Conservation (phyloP, 768 basidiomycete genomes). For the Cystobasidium ongulense region DNA sequence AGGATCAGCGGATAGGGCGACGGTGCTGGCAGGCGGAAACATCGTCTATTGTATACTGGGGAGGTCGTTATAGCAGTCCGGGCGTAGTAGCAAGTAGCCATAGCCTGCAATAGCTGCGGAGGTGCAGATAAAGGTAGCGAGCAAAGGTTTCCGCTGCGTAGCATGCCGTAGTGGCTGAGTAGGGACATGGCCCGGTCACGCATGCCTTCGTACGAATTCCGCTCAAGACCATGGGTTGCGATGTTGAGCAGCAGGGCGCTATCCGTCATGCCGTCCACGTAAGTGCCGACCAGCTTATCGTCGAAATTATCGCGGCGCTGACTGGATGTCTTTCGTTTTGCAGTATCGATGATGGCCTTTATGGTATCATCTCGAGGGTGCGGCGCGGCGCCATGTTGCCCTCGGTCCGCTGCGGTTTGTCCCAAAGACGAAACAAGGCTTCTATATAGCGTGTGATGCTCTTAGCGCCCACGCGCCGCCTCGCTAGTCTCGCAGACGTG, state of each 20-base stretch:
- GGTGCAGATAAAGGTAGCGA: too few relatives aligned
- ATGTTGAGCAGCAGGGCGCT: neutral
- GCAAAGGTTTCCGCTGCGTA: neutral
- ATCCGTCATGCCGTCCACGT: neutral
- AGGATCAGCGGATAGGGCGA: too few relatives aligned
- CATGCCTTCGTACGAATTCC: neutral
- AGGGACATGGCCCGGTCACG: neutral
- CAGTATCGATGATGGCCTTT: neutral
- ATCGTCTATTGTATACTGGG: too few relatives aligned
- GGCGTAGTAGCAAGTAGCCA: too few relatives aligned
- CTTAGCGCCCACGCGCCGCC: neutral
- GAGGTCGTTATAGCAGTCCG: too few relatives aligned
- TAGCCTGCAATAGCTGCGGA: too few relatives aligned
- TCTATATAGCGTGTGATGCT: neutral
- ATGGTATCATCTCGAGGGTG: neutral
- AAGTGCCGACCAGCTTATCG: neutral
- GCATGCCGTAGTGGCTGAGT: neutral
- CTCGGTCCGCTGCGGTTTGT: neutral
- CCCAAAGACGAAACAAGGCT: neutral
- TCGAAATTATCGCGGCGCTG: neutral
- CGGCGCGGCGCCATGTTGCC: neutral
- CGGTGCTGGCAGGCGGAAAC: too few relatives aligned
- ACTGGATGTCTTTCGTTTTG: neutral
- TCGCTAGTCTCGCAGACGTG: constrained; percentile 5
- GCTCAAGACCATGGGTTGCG: neutral